Base-by-base conservation (phyloP, 2,329 filamentous ascomycete genomes). In the Didymella arachidicola region DNA sequence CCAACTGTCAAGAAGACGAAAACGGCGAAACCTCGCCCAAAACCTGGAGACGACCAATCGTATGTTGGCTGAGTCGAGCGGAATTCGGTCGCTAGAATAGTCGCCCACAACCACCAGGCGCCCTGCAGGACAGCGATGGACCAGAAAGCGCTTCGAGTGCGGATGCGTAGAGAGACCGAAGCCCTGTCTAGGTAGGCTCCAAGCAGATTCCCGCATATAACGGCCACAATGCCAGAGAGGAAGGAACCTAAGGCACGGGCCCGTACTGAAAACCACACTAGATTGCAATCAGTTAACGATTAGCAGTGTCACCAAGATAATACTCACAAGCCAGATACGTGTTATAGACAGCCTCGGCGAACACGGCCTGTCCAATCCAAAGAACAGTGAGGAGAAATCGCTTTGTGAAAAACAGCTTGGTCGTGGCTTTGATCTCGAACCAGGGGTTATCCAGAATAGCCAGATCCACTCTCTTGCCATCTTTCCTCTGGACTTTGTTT, bases 21-120 rank as follows among this genome's bases (percentile, higher is more conserved):
- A 18, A 91, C 79, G 0, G 82, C 85, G 65, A 92, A 92, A 0
- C 82, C 87, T 38, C 81, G 80, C 0, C 88, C 89, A 53, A 92
- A 92, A 0, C 87, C 88, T 0, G 78, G 61, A 61, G 83, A 82
- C 0, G 71, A 67, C 90, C 89, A 92, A 72, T 92, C 90, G 64
- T 86, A 89, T 0, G 81, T 84, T 0, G 89, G 88, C 18, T 80
- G 77, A 0, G 83, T 84, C 11, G 77, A 73, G 16, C 80, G 80
- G 72, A 86, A 92, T 29, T 84, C 79, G 0, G 87, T 87, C 0
- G 87, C 87, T 2, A 89, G 74, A 2, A 92, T 76, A 0, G 88
- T 89, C 0, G 84, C 85, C 89, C 89, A 92, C 3, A 86, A 79
- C 89, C 89, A 92, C 84, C 87, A 91, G 0, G 80, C 87, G 0